Base-by-base conservation (phyloP, 2,329 filamentous ascomycete genomes). In the Ascochyta koolunga region DNA sequence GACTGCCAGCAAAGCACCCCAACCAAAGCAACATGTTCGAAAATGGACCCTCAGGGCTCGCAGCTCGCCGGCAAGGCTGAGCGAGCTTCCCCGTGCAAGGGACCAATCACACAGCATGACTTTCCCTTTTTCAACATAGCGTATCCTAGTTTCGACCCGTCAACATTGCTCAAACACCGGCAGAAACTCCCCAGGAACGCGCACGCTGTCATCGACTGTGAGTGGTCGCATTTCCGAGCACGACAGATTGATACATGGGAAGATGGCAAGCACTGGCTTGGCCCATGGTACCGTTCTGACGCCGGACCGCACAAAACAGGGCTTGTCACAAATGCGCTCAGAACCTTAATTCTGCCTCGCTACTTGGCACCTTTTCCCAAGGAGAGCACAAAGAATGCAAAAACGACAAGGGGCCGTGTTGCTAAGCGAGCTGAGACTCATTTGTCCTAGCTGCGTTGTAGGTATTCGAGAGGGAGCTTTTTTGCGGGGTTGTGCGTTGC, bases 341-440 rank as follows among this genome's bases (percentile, higher is more conserved):
- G 40, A 49, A 54, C 45, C 33, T 49, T 54, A 54, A 36, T 44
- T 31, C 27, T 45, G 44, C 51, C 29, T 49, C 31, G 38, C 44
- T 25, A 42, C 40, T 45, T 37, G 45, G 51, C 45, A 43, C 18
- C 38, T 36, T n/a, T 25, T 10, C 32, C 21, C 35, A 40, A 24
- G 1, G 44, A 25, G 36, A 24, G 21, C 36, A 50, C 22, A 19
- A 18, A 42, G 19, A n/a, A n/a, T 19, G 45, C 42, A 29, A 21
- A 39, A 39, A 40, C 29, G 35, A 35, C 29, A 19, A 37, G 16
- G 16, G 35, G 35, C 18, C 8, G 24, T 33, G 38, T 25, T 48
- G 33, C 44, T 13, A 43, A 22, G 10, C 6, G 25, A 21, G 22
- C 31, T 29, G 24, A 11, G 19, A 11, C 16, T 40, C 40, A 29